Evolutionary conservation across 2,329 filamentous ascomycete species (phyloP).

Genomic region (Aspergillus sp.): DNA sequence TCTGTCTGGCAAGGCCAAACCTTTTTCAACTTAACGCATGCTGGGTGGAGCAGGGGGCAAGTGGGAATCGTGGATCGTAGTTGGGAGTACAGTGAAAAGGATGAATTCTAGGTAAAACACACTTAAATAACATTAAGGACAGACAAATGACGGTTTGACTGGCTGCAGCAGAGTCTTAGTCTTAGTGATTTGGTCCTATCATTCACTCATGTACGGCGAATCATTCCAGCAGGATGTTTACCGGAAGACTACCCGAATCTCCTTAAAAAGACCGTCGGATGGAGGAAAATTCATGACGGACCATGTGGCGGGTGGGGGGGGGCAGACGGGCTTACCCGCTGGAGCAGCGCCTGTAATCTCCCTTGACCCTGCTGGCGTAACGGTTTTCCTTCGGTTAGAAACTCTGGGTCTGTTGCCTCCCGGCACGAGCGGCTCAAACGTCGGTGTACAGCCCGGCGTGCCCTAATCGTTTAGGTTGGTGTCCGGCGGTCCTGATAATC

Average conservation of each 20-base stretch:
- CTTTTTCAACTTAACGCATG: constrained; percentile 24
- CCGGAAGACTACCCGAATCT: constrained; percentile 7
- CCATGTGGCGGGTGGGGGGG: constrained; percentile 33
- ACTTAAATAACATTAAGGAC: no score
- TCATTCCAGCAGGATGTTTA: not conserved
- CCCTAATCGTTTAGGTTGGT: no score
- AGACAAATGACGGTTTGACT: no score
- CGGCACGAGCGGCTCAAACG: constrained; percentile 12
- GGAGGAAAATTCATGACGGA: constrained; percentile 13
- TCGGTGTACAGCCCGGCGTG: no score
- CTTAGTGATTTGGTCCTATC: constrained; percentile 1
- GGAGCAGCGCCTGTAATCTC: constrained; percentile 16
- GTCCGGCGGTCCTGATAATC: not conserved
- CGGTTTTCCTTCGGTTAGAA: constrained; percentile 24
- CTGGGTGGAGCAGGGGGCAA: constrained; percentile 21
- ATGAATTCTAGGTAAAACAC: no score
- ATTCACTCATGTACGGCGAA: no score
- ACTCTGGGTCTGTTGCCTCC: constrained; percentile 3
- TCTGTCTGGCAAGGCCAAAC: constrained; percentile 16
- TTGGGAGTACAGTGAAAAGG: no score
- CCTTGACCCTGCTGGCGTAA: constrained; percentile 28
- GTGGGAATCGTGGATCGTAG: constrained; percentile 23
- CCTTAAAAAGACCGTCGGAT: constrained; percentile 14
- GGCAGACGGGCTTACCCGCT: constrained; percentile 33
- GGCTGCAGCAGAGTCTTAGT: no score